Evolutionary conservation across 1,139 yeast genomes (phyloP), one percentile per base, ranked within the genome.

Genomic region (Oligophagozyma castellii): DNA sequence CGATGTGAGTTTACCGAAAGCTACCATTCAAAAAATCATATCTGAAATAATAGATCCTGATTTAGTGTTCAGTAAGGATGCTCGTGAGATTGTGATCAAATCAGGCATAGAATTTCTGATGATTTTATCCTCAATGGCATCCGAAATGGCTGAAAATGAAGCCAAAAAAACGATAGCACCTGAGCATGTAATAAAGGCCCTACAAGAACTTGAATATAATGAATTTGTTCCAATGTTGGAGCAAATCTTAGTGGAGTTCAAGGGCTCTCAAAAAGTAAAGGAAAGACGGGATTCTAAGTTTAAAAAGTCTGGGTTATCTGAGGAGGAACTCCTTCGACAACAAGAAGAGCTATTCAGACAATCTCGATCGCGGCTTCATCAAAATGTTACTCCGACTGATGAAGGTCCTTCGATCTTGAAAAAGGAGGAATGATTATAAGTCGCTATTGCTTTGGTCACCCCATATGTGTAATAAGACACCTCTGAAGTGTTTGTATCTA

Each of bases 161-260:
- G 77, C 93, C 29, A 89, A 89, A 55, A 92, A 89, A 56, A 89
- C 99, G 5, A 89, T 89, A 30, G 94, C 95, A 1, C 78, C 94
- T 2, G 98, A 89, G 51, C 99, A 89, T 53, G 96, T 89, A 27
- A 70, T 89, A 36, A 79, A 77, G 49, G 96, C 98, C 1, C 62
- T 89, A 29, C 77, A 73, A 39, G 94, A 81, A 44, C 63, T 89
- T 37, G 99, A 94, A 25, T 89, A 84, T 55, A 69, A 67, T 31
- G 84, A 79, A 38, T 89, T 89, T 51, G 65, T 89, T 30, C 92
- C 78, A 24, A 76, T 83, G 12, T 71, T 89, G 30, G 79, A 80
- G 49, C 76, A 76, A 40, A 86, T 83, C 18, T 63, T 86, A 44
- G 69, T 65, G 32, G 95, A 84, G 47, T 95, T 84, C 53, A 86